These are phyloP conservation scores for Gilbertella persicaria DNA, from an alignment of 371 early-diverging fungal species.

Conservation along the genomic window DNA sequence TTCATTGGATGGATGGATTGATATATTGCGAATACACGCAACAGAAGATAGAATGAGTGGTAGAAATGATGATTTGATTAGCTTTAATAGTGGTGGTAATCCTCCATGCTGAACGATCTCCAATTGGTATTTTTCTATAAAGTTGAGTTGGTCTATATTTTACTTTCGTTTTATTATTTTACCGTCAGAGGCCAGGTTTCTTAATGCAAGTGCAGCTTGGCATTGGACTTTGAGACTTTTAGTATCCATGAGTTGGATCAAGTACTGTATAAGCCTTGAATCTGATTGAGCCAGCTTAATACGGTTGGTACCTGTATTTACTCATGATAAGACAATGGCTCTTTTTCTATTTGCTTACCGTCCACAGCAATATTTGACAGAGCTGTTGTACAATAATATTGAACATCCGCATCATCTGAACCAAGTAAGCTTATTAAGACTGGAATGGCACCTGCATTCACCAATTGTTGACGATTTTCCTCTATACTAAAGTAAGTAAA, in stretches of 20 bases:
- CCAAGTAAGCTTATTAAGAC: constrained; percentile 79
- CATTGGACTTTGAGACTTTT: constrained; percentile 84
- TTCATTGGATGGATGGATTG: constrained; percentile 88
- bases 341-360: constrained; percentile 46
- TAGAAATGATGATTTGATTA: constrained; percentile 76
- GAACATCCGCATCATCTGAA: constrained; percentile 85
- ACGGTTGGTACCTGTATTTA: constrained; percentile 57
- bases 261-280: constrained; percentile 71
- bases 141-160: too few relatives aligned
- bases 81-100: constrained; percentile 70
- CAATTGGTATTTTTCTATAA: constrained; percentile 85
- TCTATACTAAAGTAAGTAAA: too few relatives aligned
- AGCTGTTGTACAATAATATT: constrained; percentile 91
- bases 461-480: constrained; percentile 84
- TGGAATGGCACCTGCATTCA: constrained; percentile 85
- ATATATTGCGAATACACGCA: constrained; percentile 93
- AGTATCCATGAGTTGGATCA: constrained; percentile 81
- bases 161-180: too few relatives aligned
- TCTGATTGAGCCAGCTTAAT: constrained; percentile 77
- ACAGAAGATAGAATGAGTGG: constrained; percentile 85
- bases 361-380: constrained; percentile 94
- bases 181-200: constrained; percentile 91
- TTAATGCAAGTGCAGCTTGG: constrained; percentile 87
- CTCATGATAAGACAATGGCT: not conserved
- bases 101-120: constrained; percentile 82